Percentiles rank a stretch among this genome's conserved stretches.
Conservation (phyloP, 139 green algal species). For the Picochlorum costavermella region DNA sequence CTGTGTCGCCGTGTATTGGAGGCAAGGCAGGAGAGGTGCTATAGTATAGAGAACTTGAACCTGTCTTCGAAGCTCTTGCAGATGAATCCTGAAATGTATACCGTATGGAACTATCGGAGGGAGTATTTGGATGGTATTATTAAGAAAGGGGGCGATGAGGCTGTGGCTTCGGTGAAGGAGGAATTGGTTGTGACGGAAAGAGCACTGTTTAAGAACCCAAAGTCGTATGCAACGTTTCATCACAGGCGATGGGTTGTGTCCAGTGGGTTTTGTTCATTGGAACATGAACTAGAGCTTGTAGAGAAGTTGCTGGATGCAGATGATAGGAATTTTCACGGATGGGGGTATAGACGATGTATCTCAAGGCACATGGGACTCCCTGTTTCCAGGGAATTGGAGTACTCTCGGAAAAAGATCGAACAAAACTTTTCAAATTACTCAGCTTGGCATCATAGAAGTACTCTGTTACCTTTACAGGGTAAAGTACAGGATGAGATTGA, state of each 20-base stretch:
- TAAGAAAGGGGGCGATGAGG: conserved; percentile 32
- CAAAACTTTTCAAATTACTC: conserved; percentile 98
- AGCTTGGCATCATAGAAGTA: conserved; percentile 88
- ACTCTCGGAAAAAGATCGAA: conserved; percentile 65
- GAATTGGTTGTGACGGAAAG: conserved; percentile 57
- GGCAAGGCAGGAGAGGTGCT: conserved; percentile 1
- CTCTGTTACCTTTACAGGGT: conserved; percentile 47
- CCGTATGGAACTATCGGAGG: conserved; percentile 82
- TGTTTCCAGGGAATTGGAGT: conserved; percentile 55
- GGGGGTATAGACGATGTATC: conserved; percentile 80
- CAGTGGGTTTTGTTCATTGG: conserved; percentile 36
- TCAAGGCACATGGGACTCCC: conserved; percentile 35
- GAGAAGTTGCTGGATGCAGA: conserved; percentile 67
- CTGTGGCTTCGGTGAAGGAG: conserved; percentile 19
- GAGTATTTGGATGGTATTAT: conserved; percentile 43
- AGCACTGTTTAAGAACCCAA: conserved; percentile 74
- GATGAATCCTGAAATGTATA: conserved; percentile 85
- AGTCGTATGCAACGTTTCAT: conserved; percentile 91
- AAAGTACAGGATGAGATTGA: conserved; percentile 8
- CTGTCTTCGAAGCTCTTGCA: conserved; percentile 51
- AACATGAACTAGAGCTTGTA: conserved; percentile 48
- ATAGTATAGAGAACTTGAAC: conserved; percentile 26
- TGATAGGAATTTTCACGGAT: conserved; percentile 92
- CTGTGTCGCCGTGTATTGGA: conserved; percentile 46
- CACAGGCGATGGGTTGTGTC: conserved; percentile 82